Percentiles rank a stretch among this genome's conserved stretches.
Evolutionary conservation across 805 yeast genomes (phyloP).

Genomic region (Zygoascus bituminiphila): DNA sequence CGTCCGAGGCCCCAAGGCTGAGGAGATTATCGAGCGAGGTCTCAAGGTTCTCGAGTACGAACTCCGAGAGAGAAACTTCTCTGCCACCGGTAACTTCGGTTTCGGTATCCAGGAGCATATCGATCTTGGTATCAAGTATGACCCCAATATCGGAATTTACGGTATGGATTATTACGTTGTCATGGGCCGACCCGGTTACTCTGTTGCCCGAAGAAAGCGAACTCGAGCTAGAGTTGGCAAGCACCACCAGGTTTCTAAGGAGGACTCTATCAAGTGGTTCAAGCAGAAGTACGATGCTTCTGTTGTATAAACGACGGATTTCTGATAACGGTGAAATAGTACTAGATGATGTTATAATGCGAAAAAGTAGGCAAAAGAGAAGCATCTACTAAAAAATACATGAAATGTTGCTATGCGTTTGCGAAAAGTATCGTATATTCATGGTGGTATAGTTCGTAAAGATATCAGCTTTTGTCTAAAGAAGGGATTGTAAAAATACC

Average conservation of each 20-base stretch:
- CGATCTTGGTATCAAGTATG: slow-evolving; percentile 99
- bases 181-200: slow-evolving; percentile 98
- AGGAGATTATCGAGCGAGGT: slow-evolving; percentile 99
- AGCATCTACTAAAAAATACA: neutral
- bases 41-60: slow-evolving; percentile 99
- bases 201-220: slow-evolving; percentile 94
- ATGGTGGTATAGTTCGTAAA: neutral
- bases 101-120: slow-evolving; percentile 99
- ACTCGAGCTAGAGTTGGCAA: slow-evolving; percentile 80
- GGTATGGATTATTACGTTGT: slow-evolving; percentile 99
- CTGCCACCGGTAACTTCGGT: slow-evolving; percentile 99
- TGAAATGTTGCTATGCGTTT: too few species aligned
- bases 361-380: neutral
- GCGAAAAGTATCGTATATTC: too few species aligned
- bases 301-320: slow-evolving; percentile 35
- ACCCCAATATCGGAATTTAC: slow-evolving; percentile 98
- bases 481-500: too few species aligned
- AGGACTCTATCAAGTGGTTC: slow-evolving; percentile 97
- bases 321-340: neutral
- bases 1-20: slow-evolving; percentile 99
- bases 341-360: neutral
- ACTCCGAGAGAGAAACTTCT: slow-evolving; percentile 88
- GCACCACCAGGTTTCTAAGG: slow-evolving; percentile 85
- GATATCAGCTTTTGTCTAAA: too few species aligned
- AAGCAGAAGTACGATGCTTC: slow-evolving; percentile 99